Evolutionary conservation across 768 basidiomycete species (phyloP).

Genomic region (Obba rivulosa): DNA sequence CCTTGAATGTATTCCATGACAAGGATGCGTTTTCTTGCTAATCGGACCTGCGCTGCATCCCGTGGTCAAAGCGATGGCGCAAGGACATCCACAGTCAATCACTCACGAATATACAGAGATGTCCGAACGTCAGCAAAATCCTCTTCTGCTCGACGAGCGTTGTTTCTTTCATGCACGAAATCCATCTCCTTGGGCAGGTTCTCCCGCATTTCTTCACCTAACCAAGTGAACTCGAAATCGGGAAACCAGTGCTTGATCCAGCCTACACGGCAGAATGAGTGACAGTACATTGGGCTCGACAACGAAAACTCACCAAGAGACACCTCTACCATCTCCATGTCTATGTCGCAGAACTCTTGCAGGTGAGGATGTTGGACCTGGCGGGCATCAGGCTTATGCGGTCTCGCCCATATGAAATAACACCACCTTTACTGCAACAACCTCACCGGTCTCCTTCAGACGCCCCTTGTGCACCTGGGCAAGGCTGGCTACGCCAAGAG

Average conservation of each 20-base stretch:
- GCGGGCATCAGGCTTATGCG: not conserved
- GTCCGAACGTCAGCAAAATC: constrained; percentile 71
- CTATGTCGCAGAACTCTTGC: constrained; percentile 86
- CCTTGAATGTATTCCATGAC: constrained; percentile 96
- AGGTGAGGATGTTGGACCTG: constrained; percentile 91
- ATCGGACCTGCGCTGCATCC: constrained; percentile 52
- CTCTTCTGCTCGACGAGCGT: constrained; percentile 62
- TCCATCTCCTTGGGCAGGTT: constrained; percentile 94
- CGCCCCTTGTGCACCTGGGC: constrained; percentile 92
- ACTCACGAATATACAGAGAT: constrained; percentile 75
- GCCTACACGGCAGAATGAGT: constrained; percentile 31
- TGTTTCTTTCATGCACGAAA: constrained; percentile 84
- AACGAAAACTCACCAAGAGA: constrained; percentile 46
- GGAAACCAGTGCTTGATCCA: constrained; percentile 94
- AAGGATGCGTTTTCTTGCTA: constrained; percentile 77
- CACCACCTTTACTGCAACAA: constrained; percentile 80
- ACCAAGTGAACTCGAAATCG: constrained; percentile 90
- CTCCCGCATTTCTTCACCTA: constrained; percentile 89
- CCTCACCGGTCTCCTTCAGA: constrained; percentile 62
- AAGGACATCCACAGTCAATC: not conserved
- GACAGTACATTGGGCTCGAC: not conserved
- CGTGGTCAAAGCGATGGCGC: not conserved
- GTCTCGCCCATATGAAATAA: constrained; percentile 5
- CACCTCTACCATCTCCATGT: constrained; percentile 80
- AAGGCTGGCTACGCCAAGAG: constrained; percentile 92